Base-by-base conservation (phyloP, 164 flowering plant genomes). In the Tetracentron sinense region DNA sequence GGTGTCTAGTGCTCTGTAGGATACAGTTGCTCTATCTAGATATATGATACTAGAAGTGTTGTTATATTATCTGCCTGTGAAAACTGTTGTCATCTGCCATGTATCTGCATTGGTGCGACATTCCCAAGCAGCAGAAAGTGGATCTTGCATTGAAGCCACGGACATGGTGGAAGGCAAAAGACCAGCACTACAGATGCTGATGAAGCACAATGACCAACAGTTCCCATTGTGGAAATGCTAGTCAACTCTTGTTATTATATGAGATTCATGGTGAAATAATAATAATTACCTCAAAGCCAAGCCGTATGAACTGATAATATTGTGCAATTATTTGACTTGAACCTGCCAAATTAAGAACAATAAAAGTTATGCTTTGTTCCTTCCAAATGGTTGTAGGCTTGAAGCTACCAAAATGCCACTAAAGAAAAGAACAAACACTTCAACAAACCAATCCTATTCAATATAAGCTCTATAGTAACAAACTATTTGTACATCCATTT, bases 301-400 rank as follows among this genome's bases (percentile, higher is more conserved):
- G 76, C n/a, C 90, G 72, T 21, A 87, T 82, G 26, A 84, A 64
- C 71, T 86, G 92, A 67, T 86, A 86, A 58, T 86, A 86, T 42
- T 84, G 92, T n/a, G 90, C 90, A 62, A 87, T 85, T 52, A 85
- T 82, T 63, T 81, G 85, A 68, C 83, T 83, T 6, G 90, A 82
- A 4, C 93, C 90, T 85, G 85, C 54, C 58, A 70, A 10, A 31
- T 3, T 31, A 25, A 28, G 19, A 35, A 4, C 5, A 26, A 8
- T 7, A 6, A 64, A 0, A 49, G 17, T 8, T 30, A n/a, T 11
- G 31, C 16, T 53, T 53, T 6, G 28, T 23, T 44, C 6, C 7
- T 30, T 14, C 15, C 21, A 14, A 58, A 42, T 4, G 14, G 44
- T 8, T 38, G 44, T n/a, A n/a, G n/a, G n/a, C n/a, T n/a, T n/a